Conservation (phyloP, 2,329 filamentous ascomycete species). For the Thielaviopsis cerberus region DNA sequence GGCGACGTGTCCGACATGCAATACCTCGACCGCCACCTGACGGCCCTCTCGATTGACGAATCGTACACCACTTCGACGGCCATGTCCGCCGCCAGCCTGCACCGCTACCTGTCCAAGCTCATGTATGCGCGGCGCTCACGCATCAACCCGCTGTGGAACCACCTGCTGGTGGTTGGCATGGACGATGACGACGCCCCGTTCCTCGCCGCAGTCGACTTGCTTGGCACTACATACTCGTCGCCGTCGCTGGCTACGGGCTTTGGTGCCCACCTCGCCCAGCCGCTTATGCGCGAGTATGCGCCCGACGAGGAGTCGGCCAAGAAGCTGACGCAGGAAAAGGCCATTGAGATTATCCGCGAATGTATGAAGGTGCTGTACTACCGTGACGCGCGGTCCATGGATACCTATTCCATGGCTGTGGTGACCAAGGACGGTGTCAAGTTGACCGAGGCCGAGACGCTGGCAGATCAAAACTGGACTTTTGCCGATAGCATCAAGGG, state of each 20-base stretch:
- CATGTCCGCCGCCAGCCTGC: conserved; percentile 81
- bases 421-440: conserved; percentile 80
- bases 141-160: conserved; percentile 96
- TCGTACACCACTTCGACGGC: conserved; percentile 43
- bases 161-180: conserved; percentile 75
- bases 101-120: conserved; percentile 90
- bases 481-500: conserved; percentile 91
- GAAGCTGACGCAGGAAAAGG: conserved; percentile 56
- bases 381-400: conserved; percentile 80
- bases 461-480: conserved; percentile 93
- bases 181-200: conserved; percentile 67
- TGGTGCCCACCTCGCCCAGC: conserved; percentile 80
- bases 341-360: conserved; percentile 65
- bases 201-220: conserved; percentile 75
- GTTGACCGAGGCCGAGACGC: conserved; percentile 63
- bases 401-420: conserved; percentile 79
- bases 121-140: conserved; percentile 88
- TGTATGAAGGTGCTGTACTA: conserved; percentile 99
- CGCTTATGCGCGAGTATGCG: conserved; percentile 67
- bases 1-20: conserved; percentile 99
- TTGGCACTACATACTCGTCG: conserved; percentile 77
- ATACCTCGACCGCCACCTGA: conserved; percentile 83
- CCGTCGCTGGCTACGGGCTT: conserved; percentile 87
- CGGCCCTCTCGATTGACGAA: conserved; percentile 71
- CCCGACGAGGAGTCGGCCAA: conserved; percentile 66